Base-by-base conservation (phyloP, 768 basidiomycete genomes). In the Mrakia blollopis region DNA sequence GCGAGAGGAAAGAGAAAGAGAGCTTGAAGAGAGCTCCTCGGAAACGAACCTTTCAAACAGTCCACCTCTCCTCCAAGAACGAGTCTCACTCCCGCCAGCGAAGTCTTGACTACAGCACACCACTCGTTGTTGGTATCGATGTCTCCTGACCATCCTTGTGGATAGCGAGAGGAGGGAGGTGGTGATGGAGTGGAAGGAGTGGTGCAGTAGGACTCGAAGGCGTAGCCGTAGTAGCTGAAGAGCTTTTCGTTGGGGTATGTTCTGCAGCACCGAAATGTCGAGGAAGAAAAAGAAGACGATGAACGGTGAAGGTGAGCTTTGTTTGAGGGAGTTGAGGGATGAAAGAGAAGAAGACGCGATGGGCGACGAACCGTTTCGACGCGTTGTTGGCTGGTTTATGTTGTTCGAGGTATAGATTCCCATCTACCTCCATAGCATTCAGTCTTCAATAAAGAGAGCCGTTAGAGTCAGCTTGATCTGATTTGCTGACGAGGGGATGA, bases 41-140 rank as follows among this genome's bases (percentile, higher is more conserved):
- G 11, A 41, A 41, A 44, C 44, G 25, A 21, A 81, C 81, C 81
- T 30, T 80, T 77, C 11, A 84, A 80, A 72, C 84, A 84, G 50
- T 84, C 84, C 1, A 84, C 84, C 71, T 84, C 84, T 16, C 84
- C 84, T 0, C 84, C 84, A 25, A 83, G 79, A 68, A 82, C 81
- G 44, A 84, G 73, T 14, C 82, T 81, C 28, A 82, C 80, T 23
- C 81, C 80, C 3, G 81, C 83, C 5, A 84, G 81, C 16, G 81
- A 80, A 14, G 81, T 81, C 37, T 83, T 81, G 37, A 83, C 81
- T 6, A 84, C 81, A 71, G n/a, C 81, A 79, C 82, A 83, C 82
- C 82, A 84, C 80, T 84, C 73, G 30, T 82, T 81, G 79, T 84
- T 84, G 16, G 82, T 82, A 74, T 84, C 82, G 18, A 84, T 83